Evolutionary conservation across 1,139 yeast species (phyloP).

Genomic region (Candida sanyaensis): DNA sequence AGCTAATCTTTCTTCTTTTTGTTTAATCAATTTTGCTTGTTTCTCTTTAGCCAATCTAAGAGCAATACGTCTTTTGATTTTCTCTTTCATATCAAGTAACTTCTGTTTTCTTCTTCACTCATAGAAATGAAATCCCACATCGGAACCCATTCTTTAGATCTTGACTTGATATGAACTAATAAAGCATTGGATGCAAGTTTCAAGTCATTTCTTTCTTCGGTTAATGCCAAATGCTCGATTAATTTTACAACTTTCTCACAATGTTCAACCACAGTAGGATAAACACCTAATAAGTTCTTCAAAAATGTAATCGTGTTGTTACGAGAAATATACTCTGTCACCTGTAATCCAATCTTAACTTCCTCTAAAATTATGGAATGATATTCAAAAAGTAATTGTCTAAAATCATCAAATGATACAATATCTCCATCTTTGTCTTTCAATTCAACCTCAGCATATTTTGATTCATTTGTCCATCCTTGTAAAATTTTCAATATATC

Average conservation of each 20-base stretch:
- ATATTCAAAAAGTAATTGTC: slow-evolving; percentile 52
- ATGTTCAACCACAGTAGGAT: slow-evolving; percentile 71
- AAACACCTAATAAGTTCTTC: slow-evolving; percentile 64
- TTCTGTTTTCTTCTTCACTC: slow-evolving; percentile 31
- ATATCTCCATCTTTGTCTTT: slow-evolving; percentile 15
- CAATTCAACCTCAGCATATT: slow-evolving; percentile 15
- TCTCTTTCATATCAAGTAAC: slow-evolving; percentile 24
- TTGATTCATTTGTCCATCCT: slow-evolving; percentile 38
- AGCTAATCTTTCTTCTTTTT: slow-evolving; percentile 17
- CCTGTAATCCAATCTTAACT: slow-evolving; percentile 49
- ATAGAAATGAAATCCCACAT: slow-evolving; percentile 58
- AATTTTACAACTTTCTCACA: slow-evolving; percentile 54
- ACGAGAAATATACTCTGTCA: slow-evolving; percentile 74
- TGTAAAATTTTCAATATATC: slow-evolving; percentile 52
- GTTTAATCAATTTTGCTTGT: slow-evolving; percentile 20
- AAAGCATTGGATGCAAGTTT: slow-evolving; percentile 78
- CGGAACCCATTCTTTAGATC: slow-evolving; percentile 57
- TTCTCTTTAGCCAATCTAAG: slow-evolving; percentile 13
- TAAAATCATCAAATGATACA: slow-evolving; percentile 36
- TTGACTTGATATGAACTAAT: slow-evolving; percentile 67
- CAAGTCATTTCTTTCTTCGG: slow-evolving; percentile 78
- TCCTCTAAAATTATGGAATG: slow-evolving; percentile 52
- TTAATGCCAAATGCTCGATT: slow-evolving; percentile 48
- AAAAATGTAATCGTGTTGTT: slow-evolving; percentile 80
- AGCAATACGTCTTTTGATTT: slow-evolving; percentile 21